A percentile compares a stretch with the other conserved stretches of the same genome.
These are phyloP conservation scores for Aspergillus diversus DNA, from an alignment of 495 filamentous ascomycete genomes.

Conservation along the genomic window DNA sequence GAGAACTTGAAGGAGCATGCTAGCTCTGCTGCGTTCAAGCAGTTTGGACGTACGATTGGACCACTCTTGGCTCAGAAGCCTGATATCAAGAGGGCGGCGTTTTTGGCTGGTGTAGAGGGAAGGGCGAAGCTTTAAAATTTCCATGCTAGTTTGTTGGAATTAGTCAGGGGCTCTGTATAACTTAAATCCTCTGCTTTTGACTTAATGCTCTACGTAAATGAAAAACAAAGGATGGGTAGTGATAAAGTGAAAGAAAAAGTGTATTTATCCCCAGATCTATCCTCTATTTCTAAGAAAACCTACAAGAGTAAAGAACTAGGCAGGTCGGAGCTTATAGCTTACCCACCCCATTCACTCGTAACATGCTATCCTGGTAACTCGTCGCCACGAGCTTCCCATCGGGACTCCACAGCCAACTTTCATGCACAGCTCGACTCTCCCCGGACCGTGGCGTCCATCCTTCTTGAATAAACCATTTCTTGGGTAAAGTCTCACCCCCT, in stretches of 20 bases:
- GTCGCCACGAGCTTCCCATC: constrained; percentile 64
- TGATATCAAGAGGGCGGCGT: constrained; percentile 19
- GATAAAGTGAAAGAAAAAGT: not conserved
- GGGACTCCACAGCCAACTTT: constrained; percentile 67
- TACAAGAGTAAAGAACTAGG: not conserved
- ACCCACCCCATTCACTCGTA: constrained; percentile 31
- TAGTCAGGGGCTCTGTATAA: too few species aligned
- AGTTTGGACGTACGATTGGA: constrained; percentile 22
- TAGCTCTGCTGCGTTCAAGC: constrained; percentile 20
- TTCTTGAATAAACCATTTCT: constrained; percentile 73
- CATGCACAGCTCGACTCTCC: constrained; percentile 60
- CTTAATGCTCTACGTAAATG: too few species aligned
- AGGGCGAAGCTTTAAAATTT: constrained; percentile 23
- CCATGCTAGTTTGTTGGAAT: not conserved
- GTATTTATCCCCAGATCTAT: not conserved
- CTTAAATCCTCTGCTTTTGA: not conserved
- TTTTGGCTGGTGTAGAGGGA: constrained; percentile 25
- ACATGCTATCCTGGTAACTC: constrained; percentile 65
- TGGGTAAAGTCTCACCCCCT: constrained; percentile 30
- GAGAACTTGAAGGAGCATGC: constrained; percentile 25
- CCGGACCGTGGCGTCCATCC: constrained; percentile 58
- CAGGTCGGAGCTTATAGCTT: constrained; percentile 30
- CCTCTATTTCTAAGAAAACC: not conserved
- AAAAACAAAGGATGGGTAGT: not conserved
- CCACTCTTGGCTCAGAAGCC: constrained; percentile 19